Conservation (phyloP, 2,329 filamentous ascomycete genomes). For the Beauveria varroae region DNA sequence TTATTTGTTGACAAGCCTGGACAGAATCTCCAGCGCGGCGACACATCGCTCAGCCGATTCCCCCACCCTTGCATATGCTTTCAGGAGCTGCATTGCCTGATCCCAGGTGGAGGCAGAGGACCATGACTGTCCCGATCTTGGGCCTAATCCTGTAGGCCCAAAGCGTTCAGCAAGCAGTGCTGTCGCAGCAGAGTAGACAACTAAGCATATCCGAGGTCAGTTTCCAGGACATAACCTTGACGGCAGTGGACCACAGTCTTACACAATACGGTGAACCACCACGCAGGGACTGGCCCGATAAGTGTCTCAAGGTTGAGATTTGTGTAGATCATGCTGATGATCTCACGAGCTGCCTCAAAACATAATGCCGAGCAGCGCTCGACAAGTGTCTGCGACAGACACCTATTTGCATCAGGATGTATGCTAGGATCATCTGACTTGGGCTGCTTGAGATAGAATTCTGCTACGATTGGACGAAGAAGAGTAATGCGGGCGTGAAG, state of each 20-base stretch:
- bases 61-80: conserved; percentile 5
- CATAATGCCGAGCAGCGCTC: neutral
- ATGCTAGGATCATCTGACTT: neutral
- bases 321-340: neutral
- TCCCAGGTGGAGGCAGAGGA: conserved; percentile 2
- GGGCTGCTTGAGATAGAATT: neutral
- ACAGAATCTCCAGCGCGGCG: conserved; percentile 3
- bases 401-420: neutral
- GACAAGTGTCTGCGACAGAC: neutral
- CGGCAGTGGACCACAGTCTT: neutral
- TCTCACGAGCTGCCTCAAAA: conserved; percentile 2
- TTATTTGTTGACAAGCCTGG: too few relatives aligned
- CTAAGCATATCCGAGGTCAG: neutral
- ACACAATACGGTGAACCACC: conserved; percentile 9
- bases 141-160: neutral
- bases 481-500: conserved; percentile 2
- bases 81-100: conserved; percentile 5
- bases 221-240: neutral
- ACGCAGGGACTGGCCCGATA: conserved; percentile 4
- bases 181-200: conserved; percentile 7
- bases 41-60: conserved; percentile 10
- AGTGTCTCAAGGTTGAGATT: conserved; percentile 1
- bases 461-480: conserved; percentile 1
- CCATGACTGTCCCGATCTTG: neutral
- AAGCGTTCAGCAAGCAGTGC: conserved; percentile 3